Conservation (phyloP, 1,139 yeast species). For the Lodderomyces oxycetoniae region DNA sequence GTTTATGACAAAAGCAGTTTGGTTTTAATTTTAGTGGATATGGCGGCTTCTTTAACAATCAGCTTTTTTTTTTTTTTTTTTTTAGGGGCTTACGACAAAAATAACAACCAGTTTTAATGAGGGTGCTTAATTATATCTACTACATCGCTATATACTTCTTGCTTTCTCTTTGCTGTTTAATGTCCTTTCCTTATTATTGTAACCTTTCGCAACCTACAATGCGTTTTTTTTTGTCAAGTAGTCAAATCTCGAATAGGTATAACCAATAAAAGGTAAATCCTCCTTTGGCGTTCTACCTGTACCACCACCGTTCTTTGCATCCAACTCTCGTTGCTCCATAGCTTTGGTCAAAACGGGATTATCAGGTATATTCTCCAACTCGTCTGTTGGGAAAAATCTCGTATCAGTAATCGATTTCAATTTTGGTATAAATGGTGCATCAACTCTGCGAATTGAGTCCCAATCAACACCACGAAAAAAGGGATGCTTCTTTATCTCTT, state of each 20-base stretch:
- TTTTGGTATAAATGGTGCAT: conserved; percentile 82
- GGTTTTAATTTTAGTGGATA: too few species aligned
- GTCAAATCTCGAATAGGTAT: conserved; percentile 91
- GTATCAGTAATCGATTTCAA: conserved; percentile 81
- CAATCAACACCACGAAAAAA: conserved; percentile 96
- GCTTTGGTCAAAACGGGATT: conserved; percentile 79
- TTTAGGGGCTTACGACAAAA: too few species aligned
- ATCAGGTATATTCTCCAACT: conserved; percentile 91
- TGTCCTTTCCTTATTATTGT: too few species aligned
- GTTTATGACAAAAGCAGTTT: too few species aligned
- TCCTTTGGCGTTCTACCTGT: conserved; percentile 56
- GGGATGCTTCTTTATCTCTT: conserved; percentile 87
- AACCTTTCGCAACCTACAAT: conserved; percentile 40
- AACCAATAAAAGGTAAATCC: conserved; percentile 93
- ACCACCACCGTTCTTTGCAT: conserved; percentile 30
- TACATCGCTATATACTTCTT: too few species aligned
- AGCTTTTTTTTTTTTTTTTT: too few species aligned
- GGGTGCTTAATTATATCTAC: too few species aligned
- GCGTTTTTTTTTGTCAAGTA: conserved; percentile 87
- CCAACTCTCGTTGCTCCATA: conserved; percentile 53
- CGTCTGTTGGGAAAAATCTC: conserved; percentile 97
- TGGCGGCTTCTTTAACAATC: too few species aligned
- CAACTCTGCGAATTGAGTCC: conserved; percentile 87
- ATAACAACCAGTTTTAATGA: too few species aligned
- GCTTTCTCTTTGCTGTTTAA: too few species aligned